These are phyloP conservation scores for Musa troglodytarum DNA, from an alignment of 176 grass and related monocot genomes.

Conservation along the genomic window DNA sequence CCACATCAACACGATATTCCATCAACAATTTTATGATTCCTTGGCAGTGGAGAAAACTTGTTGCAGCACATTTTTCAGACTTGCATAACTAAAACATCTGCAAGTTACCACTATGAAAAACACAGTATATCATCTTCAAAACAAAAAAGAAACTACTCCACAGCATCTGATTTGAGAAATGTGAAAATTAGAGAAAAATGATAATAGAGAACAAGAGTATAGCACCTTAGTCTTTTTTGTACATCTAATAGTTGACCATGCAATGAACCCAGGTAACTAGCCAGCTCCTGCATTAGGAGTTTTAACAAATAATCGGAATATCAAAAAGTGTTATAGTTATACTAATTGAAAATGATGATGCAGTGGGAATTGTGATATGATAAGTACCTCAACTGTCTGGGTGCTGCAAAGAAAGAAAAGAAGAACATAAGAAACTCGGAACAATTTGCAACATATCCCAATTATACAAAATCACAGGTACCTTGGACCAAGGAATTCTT, in stretches of 20 bases:
- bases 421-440: conserved; percentile 15
- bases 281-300: conserved; percentile 40
- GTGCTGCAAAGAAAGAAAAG: conserved; percentile 36
- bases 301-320: background rate
- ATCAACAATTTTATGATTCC: no score
- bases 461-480: conserved; percentile 23
- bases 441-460: background rate
- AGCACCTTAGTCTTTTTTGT: conserved; percentile 56
- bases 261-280: conserved; percentile 48
- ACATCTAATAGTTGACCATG: conserved; percentile 47
- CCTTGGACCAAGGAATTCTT: conserved; percentile 70
- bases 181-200: background rate
- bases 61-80: no score
- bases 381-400: conserved; percentile 56
- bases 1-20: no score
- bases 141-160: no score
- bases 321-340: background rate
- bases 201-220: background rate
- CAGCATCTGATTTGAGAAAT: background rate
- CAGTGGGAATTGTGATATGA: background rate
- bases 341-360: background rate
- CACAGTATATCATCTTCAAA: no score
- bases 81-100: no score
- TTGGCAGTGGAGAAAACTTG: no score
- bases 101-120: no score